Percentiles rank a stretch among this genome's conserved stretches.
Evolutionary conservation across 2,329 filamentous ascomycete species (phyloP).

Genomic region (Emmonsiellopsis sp.): DNA sequence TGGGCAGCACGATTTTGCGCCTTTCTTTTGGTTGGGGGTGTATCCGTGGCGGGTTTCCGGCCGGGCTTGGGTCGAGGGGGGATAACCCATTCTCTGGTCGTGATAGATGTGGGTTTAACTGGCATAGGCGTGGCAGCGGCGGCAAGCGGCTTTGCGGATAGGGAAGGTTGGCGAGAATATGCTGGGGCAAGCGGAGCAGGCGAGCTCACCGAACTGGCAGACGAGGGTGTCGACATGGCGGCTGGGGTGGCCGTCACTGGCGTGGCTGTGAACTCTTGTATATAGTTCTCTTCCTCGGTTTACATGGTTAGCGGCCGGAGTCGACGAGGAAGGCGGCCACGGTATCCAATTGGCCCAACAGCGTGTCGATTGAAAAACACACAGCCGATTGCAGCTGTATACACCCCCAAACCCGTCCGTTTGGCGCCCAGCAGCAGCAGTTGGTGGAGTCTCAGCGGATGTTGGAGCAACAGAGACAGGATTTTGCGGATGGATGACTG

Average conservation of each 20-base stretch:
- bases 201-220: constrained; percentile 29
- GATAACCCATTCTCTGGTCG: constrained; percentile 77
- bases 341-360: not conserved
- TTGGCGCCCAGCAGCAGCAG: too few species aligned
- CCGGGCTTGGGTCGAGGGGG: constrained; percentile 87
- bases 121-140: constrained; percentile 27
- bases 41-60: constrained; percentile 89
- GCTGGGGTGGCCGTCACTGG: constrained; percentile 29
- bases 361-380: not conserved
- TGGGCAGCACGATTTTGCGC: constrained; percentile 91
- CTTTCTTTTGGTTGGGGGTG: constrained; percentile 77
- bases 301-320: not conserved
- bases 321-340: not conserved
- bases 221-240: constrained; percentile 29
- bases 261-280: not conserved
- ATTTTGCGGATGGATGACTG: not conserved
- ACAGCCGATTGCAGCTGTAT: too few species aligned
- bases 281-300: not conserved
- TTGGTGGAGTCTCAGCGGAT: too few species aligned
- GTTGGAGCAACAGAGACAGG: not conserved
- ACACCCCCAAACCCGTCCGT: too few species aligned
- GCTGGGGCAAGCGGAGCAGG: constrained; percentile 27
- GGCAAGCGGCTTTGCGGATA: constrained; percentile 30
- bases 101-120: constrained; percentile 47
- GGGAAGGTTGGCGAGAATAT: constrained; percentile 13